These are phyloP conservation scores for Casuarina equisetifolia DNA, from an alignment of 306 rosid genomes.

Conservation along the genomic window DNA sequence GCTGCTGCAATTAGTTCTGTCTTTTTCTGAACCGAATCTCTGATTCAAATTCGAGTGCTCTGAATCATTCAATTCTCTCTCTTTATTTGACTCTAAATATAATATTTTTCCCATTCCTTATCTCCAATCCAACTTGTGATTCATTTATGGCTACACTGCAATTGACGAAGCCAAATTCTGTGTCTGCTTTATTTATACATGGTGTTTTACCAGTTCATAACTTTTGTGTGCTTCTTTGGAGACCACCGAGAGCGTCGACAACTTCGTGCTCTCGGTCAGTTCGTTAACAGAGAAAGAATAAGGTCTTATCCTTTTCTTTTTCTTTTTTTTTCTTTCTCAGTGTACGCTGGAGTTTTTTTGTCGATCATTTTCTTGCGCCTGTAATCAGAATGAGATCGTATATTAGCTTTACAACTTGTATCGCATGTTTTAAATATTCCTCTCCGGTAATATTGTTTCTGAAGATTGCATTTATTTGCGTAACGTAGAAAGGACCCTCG, in stretches of 20 bases:
- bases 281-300: slow-evolving; percentile 11
- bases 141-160: background rate
- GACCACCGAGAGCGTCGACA: slow-evolving; percentile 24
- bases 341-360: background rate
- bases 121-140: background rate
- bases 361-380: background rate
- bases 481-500: too few relatives aligned
- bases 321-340: background rate
- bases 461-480: background rate
- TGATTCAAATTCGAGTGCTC: background rate
- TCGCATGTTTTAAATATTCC: background rate
- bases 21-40: slow-evolving; percentile 15
- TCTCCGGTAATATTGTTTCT: background rate
- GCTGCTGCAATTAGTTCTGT: slow-evolving; percentile 18
- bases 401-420: background rate
- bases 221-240: slow-evolving; percentile 9
- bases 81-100: background rate
- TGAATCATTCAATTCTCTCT: background rate
- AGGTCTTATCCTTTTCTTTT: slow-evolving; percentile 4
- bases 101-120: background rate
- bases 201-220: slow-evolving; percentile 8
- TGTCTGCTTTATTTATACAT: background rate
- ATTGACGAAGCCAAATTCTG: slow-evolving; percentile 23
- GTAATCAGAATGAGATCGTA: background rate
- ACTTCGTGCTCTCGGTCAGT: slow-evolving; percentile 22